Conservation (phyloP, 2,329 filamentous ascomycete genomes). For the Ambrosiella xylebori region DNA sequence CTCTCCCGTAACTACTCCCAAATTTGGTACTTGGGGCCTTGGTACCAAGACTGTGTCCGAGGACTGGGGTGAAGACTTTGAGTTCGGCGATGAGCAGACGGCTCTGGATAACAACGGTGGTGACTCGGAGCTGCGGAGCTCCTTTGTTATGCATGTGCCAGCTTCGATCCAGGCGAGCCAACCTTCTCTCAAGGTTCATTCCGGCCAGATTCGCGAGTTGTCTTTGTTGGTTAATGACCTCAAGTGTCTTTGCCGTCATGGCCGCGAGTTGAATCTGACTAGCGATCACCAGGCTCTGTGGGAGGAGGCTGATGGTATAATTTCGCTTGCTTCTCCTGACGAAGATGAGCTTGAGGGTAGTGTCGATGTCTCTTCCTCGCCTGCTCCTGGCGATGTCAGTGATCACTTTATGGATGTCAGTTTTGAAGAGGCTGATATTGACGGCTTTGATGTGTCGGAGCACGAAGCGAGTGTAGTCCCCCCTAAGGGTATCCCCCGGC, state of each 20-base stretch:
- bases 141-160: slow-evolving; percentile 50
- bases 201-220: slow-evolving; percentile 67
- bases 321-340: slow-evolving; percentile 60
- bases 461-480: background rate
- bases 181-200: slow-evolving; percentile 65
- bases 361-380: slow-evolving; percentile 23
- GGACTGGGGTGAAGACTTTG: slow-evolving; percentile 83
- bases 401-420: slow-evolving; percentile 23
- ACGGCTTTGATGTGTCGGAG: slow-evolving; percentile 4
- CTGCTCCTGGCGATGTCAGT: slow-evolving; percentile 24
- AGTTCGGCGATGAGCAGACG: slow-evolving; percentile 40
- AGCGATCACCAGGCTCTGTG: slow-evolving; percentile 45
- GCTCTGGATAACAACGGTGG: slow-evolving; percentile 22
- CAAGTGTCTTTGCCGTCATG: slow-evolving; percentile 58
- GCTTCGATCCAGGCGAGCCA: slow-evolving; percentile 67
- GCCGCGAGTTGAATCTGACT: slow-evolving; percentile 47
- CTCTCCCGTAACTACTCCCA: slow-evolving; percentile 24
- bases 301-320: slow-evolving; percentile 74
- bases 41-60: slow-evolving; percentile 67
- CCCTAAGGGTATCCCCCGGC: slow-evolving; percentile 19
- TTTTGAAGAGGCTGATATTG: slow-evolving; percentile 7
- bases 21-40: slow-evolving; percentile 69
- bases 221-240: slow-evolving; percentile 68
- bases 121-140: slow-evolving; percentile 15
- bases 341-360: slow-evolving; percentile 34